Evolutionary conservation across 2,329 filamentous ascomycete species (phyloP).

Genomic region (Aspergillus versicolor): DNA sequence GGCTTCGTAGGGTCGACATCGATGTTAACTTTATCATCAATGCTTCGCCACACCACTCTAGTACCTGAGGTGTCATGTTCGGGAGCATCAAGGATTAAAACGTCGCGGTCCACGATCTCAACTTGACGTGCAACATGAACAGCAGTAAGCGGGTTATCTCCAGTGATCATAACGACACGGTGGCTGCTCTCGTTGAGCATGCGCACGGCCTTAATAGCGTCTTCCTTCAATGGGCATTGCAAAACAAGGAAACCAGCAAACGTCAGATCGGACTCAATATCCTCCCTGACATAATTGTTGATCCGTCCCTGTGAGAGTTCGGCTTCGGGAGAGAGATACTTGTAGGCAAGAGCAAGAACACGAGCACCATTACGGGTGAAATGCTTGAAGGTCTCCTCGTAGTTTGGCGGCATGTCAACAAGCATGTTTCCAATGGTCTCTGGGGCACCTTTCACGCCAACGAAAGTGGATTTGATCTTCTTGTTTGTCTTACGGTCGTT

Average conservation of each 20-base stretch:
- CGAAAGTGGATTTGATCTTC: conserved; percentile 82
- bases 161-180: conserved; percentile 98
- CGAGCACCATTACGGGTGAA: conserved; percentile 94
- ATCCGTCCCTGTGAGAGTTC: conserved; percentile 83
- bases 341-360: conserved; percentile 91
- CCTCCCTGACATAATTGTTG: conserved; percentile 91
- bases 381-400: conserved; percentile 98
- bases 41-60: conserved; percentile 87
- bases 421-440: conserved; percentile 97
- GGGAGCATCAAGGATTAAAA: conserved; percentile 90
- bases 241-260: conserved; percentile 96
- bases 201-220: conserved; percentile 87
- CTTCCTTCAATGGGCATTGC: conserved; percentile 93
- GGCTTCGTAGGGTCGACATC: conserved; percentile 79
- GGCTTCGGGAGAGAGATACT: conserved; percentile 76
- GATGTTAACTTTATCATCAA: conserved; percentile 85
- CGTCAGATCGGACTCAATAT: conserved; percentile 77
- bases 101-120: conserved; percentile 94
- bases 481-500: conserved; percentile 70
- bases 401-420: conserved; percentile 74
- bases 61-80: conserved; percentile 81
- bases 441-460: conserved; percentile 92
- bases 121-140: conserved; percentile 94
- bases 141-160: conserved; percentile 94
- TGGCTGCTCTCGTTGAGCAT: conserved; percentile 99